Conservation (phyloP, 495 filamentous ascomycete species). For the Penicillium daleae region DNA sequence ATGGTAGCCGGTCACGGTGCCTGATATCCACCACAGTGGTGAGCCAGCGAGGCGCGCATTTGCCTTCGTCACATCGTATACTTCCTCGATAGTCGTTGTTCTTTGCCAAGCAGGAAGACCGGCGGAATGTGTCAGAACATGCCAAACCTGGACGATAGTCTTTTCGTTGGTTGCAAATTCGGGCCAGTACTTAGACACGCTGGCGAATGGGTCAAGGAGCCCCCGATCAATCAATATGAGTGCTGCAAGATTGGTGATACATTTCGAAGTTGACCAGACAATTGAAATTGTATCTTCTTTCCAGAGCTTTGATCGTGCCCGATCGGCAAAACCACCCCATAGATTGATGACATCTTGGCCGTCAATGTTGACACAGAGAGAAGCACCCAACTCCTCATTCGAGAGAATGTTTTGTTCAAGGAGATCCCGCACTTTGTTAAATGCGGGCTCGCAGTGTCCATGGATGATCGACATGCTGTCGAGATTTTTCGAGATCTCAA, state of each 20-base stretch:
- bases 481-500: neutral
- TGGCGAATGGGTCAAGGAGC: constrained; percentile 26
- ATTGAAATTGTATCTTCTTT: constrained; percentile 30
- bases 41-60: constrained; percentile 29
- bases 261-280: constrained; percentile 35
- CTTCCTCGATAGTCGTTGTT: constrained; percentile 23
- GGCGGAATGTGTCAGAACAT: constrained; percentile 32
- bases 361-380: constrained; percentile 34
- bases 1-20: constrained; percentile 36
- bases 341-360: constrained; percentile 36
- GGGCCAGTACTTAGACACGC: constrained; percentile 37
- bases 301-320: constrained; percentile 25
- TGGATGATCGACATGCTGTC: constrained; percentile 29
- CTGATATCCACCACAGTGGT: constrained; percentile 38
- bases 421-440: constrained; percentile 24
- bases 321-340: constrained; percentile 34
- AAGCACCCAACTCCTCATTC: constrained; percentile 23
- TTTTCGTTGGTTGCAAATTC: constrained; percentile 34
- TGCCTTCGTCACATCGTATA: constrained; percentile 22
- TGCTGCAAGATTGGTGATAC: constrained; percentile 30
- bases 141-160: constrained; percentile 28
- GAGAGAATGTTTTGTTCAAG: constrained; percentile 22
- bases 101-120: neutral
- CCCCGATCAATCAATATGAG: constrained; percentile 33
- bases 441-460: constrained; percentile 27